Evolutionary conservation across 305 asterid species (phyloP).

Genomic region (Fraxinus angustifolia): DNA sequence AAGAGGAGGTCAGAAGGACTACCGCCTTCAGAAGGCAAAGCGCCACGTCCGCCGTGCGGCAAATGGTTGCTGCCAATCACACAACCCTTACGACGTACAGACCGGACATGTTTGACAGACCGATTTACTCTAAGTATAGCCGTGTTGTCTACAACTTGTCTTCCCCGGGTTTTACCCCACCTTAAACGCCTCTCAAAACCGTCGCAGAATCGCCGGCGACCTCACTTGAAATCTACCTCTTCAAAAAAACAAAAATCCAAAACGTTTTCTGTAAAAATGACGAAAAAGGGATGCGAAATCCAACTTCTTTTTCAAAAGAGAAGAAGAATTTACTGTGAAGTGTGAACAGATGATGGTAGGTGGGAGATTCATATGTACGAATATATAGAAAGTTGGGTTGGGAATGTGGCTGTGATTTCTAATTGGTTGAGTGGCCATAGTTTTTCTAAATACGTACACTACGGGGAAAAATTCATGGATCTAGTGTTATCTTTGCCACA

Average conservation of each 20-base stretch:
- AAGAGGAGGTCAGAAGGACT: slow-evolving; percentile 98
- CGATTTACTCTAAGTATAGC: slow-evolving; percentile 64
- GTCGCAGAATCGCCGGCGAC: not conserved
- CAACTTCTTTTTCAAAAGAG: not conserved
- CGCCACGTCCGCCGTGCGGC: slow-evolving; percentile 99
- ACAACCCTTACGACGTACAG: slow-evolving; percentile 72
- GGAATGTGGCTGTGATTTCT: not conserved
- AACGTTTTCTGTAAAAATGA: not conserved
- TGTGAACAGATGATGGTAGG: not conserved
- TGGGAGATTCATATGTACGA: not conserved
- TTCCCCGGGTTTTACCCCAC: slow-evolving; percentile 48
- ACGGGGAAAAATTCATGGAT: too few species aligned
- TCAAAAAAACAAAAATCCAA: not conserved
- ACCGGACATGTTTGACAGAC: slow-evolving; percentile 53
- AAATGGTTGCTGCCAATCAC: slow-evolving; percentile 67
- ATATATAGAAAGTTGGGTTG: not conserved
- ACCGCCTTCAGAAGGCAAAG: slow-evolving; percentile 94
- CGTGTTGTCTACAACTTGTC: slow-evolving; percentile 74
- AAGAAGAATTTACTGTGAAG: not conserved
- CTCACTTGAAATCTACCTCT: too few species aligned
- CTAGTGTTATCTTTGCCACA: too few species aligned
- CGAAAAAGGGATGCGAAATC: not conserved
- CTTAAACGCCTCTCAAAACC: slow-evolving; percentile 21
- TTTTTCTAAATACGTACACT: not conserved
- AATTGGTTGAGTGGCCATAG: not conserved